Percentiles rank a stretch among this genome's conserved stretches.
Conservation (phyloP, 441 rosid species). For the Hura crepitans region DNA sequence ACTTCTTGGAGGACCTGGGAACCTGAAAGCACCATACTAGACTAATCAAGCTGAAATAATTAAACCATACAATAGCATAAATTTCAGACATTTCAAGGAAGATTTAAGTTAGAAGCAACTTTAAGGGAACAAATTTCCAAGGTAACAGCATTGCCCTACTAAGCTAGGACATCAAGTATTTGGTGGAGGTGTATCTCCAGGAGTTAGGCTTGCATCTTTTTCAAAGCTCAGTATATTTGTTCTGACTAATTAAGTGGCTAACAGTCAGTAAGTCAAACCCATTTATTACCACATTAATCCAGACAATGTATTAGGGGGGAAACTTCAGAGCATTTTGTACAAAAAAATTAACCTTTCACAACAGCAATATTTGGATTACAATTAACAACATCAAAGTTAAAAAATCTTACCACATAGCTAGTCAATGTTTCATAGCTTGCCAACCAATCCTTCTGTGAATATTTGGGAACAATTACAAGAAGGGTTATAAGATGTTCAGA, state of each 20-base stretch:
- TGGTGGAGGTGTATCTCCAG: not conserved
- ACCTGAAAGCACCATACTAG: conserved; percentile 48
- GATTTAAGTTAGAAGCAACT: not conserved
- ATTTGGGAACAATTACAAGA: conserved; percentile 81
- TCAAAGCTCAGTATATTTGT: not conserved
- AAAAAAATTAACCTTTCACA: not conserved
- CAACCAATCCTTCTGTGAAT: conserved; percentile 97
- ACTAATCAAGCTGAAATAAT: conserved; percentile 20
- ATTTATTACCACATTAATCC: not conserved
- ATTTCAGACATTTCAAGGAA: conserved; percentile 8
- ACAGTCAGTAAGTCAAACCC: too few species aligned
- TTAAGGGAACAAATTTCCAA: conserved; percentile 14
- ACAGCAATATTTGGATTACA: not conserved
- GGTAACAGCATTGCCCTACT: not conserved
- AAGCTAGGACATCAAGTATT: not conserved
- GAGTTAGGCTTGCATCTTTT: not conserved
- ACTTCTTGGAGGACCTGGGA: conserved; percentile 82
- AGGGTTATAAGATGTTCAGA: conserved; percentile 90
- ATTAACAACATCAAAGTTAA: conserved; percentile 6
- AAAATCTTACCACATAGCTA: conserved; percentile 71
- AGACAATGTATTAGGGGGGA: not conserved
- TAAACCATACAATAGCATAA: not conserved
- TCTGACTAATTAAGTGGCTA: not conserved
- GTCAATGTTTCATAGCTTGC: conserved; percentile 88
- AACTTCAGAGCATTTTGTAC: too few species aligned